phyloP scores from a whole-genome alignment of 495 filamentous ascomycete genomes.

The Hyaloscypha bicolor region DNA sequence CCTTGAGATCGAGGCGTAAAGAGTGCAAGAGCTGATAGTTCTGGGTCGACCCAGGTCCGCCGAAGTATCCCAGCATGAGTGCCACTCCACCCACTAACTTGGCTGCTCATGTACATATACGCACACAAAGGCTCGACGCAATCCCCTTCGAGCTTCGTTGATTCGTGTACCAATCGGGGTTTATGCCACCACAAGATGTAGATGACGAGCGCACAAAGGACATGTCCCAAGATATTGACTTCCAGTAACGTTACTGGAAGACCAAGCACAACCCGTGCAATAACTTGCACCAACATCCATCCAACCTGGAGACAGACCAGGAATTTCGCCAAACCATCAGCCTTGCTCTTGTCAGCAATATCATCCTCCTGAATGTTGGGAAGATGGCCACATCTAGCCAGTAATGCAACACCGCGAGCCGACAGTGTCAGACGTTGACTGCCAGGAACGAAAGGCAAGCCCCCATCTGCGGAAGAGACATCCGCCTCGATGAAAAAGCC shows the following conservation, averaged over 20 bases:
- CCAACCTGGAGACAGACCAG: constrained; percentile 13
- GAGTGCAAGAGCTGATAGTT: no score
- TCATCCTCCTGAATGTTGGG: not conserved
- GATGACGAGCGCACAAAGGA: constrained; percentile 38
- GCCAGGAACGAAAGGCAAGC: not conserved
- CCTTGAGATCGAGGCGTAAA: no score
- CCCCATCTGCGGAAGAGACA: no score
- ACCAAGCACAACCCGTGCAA: constrained; percentile 18
- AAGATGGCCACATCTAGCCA: no score
- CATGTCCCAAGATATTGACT: constrained; percentile 41
- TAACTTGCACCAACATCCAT: constrained; percentile 32
- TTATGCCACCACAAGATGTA: constrained; percentile 33
- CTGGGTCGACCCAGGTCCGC: no score
- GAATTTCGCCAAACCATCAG: constrained; percentile 19
- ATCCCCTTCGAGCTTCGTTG: not conserved
- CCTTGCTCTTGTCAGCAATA: constrained; percentile 22
- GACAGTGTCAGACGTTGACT: not conserved
- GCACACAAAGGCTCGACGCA: not conserved
- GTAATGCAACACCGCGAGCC: no score
- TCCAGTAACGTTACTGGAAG: constrained; percentile 40
- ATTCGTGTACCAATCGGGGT: not conserved
- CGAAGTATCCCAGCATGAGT: no score
- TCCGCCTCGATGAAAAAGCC: no score
- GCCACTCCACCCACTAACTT: no score
- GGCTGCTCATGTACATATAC: no score